Evolutionary conservation across 2,329 filamentous ascomycete species (phyloP).

Genomic region (Neofusicoccum ribis): DNA sequence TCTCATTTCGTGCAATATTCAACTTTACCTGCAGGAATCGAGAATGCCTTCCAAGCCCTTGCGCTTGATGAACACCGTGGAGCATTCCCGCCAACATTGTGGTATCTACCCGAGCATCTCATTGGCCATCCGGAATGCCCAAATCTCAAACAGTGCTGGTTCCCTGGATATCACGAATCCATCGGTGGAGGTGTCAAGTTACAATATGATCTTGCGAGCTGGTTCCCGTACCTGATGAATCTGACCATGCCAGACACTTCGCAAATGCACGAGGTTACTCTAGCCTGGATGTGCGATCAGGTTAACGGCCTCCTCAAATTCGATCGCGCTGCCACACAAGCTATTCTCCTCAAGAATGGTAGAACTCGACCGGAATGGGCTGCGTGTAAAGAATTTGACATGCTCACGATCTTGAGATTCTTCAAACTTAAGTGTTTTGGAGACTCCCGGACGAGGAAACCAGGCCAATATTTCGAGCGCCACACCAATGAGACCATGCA

Average conservation of each 20-base stretch:
- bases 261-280: slow-evolving; percentile 38
- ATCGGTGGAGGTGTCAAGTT: slow-evolving; percentile 43
- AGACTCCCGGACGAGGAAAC: too few relatives aligned
- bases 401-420: too few relatives aligned
- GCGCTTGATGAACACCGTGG: slow-evolving; percentile 55
- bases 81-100: slow-evolving; percentile 55
- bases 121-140: neutral
- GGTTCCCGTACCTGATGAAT: too few relatives aligned
- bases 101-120: slow-evolving; percentile 41
- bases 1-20: neutral
- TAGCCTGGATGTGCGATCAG: slow-evolving; percentile 43
- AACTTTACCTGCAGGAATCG: slow-evolving; percentile 30
- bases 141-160: slow-evolving; percentile 56
- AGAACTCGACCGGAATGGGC: too few relatives aligned
- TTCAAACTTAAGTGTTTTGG: too few relatives aligned
- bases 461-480: too few relatives aligned
- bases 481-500: too few relatives aligned
- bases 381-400: too few relatives aligned
- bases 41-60: slow-evolving; percentile 58
- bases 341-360: too few relatives aligned
- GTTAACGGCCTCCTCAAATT: slow-evolving; percentile 12
- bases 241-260: slow-evolving; percentile 7
- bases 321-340: neutral
- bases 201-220: slow-evolving; percentile 16
- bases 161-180: slow-evolving; percentile 55